A percentile compares a stretch with the other conserved stretches of the same genome.
phyloP scores from a whole-genome alignment of 495 filamentous ascomycete species.

The Daldinia grandis region DNA sequence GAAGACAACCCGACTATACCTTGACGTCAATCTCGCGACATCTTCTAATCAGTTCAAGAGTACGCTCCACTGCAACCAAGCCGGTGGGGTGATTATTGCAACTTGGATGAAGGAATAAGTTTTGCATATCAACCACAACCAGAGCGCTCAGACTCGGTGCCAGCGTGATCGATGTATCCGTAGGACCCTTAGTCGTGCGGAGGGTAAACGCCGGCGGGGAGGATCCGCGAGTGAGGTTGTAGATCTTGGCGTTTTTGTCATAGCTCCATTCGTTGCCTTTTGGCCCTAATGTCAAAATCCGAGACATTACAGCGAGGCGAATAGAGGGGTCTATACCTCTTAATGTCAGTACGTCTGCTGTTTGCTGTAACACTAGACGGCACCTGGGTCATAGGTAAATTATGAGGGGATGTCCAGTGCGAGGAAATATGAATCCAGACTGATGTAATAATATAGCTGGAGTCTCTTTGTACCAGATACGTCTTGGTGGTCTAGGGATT shows the following conservation, averaged over 20 bases:
- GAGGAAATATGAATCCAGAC: too few species aligned
- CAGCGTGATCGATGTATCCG: conserved; percentile 28
- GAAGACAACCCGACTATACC: conserved; percentile 23
- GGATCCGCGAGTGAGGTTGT: conserved; percentile 36
- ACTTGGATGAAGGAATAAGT: conserved; percentile 62
- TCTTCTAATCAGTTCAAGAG: conserved; percentile 44
- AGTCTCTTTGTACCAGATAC: background rate
- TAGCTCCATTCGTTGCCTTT: conserved; percentile 41
- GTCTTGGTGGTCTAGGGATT: too few species aligned
- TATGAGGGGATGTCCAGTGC: too few species aligned
- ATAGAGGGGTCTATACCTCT: background rate
- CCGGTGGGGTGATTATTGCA: conserved; percentile 50
- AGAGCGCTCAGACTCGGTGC: conserved; percentile 52
- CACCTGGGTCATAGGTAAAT: too few species aligned
- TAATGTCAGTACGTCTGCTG: background rate
- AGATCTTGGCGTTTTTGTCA: conserved; percentile 19
- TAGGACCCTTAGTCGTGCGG: conserved; percentile 28
- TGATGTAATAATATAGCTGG: too few species aligned
- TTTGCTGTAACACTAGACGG: background rate
- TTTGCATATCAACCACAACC: conserved; percentile 69
- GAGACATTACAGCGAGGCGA: conserved; percentile 11
- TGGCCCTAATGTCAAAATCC: conserved; percentile 30
- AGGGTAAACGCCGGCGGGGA: conserved; percentile 24
- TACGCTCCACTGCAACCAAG: conserved; percentile 46
- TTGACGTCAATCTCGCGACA: conserved; percentile 57